Conservation (phyloP, 2,329 filamentous ascomycete species). For the Fusarium cyanostomum region DNA sequence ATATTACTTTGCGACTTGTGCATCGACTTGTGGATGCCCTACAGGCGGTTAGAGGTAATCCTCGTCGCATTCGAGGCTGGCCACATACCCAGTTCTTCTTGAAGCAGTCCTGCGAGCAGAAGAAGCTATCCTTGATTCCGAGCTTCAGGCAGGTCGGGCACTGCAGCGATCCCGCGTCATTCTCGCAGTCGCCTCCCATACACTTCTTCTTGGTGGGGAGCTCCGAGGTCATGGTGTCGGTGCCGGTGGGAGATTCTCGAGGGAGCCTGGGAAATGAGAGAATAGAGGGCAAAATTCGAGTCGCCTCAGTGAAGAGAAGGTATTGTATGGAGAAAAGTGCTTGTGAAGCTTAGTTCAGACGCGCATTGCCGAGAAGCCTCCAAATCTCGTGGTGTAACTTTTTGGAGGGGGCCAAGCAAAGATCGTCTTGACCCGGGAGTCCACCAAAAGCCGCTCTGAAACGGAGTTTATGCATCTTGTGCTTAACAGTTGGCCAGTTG, state of each 20-base stretch:
- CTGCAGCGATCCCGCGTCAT: constrained; percentile 85
- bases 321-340: not conserved
- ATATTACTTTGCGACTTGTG: constrained; percentile 79
- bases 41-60: constrained; percentile 20
- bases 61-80: constrained; percentile 23
- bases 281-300: not conserved
- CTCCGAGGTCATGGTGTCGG: constrained; percentile 58
- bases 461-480: constrained; percentile 22
- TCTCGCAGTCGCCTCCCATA: constrained; percentile 82
- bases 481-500: constrained; percentile 4
- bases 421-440: constrained; percentile 25
- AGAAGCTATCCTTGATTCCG: constrained; percentile 88
- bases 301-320: not conserved
- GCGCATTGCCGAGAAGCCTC: not conserved
- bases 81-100: constrained; percentile 93
- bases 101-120: constrained; percentile 99
- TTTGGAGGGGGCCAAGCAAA: constrained; percentile 34
- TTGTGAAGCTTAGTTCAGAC: not conserved
- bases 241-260: not conserved
- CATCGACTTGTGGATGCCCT: constrained; percentile 80
- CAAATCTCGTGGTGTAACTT: constrained; percentile 34
- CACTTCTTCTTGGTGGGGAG: constrained; percentile 73
- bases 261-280: not conserved
- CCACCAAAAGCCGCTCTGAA: no score
- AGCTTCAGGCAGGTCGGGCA: constrained; percentile 96